These are phyloP conservation scores for Podospora pseudopauciseta DNA, from an alignment of 495 filamentous ascomycete species.

Conservation along the genomic window DNA sequence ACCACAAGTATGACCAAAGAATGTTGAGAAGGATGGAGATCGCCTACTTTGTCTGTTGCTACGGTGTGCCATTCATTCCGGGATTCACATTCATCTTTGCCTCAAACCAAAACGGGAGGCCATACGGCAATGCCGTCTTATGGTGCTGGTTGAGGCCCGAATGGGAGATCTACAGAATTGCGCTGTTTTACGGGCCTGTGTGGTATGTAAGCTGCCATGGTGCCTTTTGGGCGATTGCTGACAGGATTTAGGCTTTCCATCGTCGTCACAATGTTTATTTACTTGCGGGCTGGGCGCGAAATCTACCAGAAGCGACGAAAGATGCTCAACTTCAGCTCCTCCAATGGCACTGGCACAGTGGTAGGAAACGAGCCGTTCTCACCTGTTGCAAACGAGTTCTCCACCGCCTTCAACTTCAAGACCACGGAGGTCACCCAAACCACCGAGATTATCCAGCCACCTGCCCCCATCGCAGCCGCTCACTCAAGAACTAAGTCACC, in stretches of 20 bases:
- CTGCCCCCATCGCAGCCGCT: conserved; percentile 27
- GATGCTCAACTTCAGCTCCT: conserved; percentile 43
- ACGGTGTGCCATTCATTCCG: conserved; percentile 71
- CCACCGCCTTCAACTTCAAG: conserved; percentile 47
- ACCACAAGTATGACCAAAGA: conserved; percentile 65
- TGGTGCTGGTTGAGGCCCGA: conserved; percentile 75
- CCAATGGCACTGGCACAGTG: conserved; percentile 13
- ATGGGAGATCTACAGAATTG: conserved; percentile 73
- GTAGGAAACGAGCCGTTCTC: conserved; percentile 15
- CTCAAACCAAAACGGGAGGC: conserved; percentile 44
- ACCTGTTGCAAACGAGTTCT: conserved; percentile 14
- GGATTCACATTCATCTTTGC: conserved; percentile 67
- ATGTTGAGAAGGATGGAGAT: conserved; percentile 67
- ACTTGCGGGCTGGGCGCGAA: conserved; percentile 64
- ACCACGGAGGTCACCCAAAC: conserved; percentile 56
- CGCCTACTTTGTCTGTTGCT: conserved; percentile 68
- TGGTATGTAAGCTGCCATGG: conserved; percentile 48
- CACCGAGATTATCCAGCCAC: conserved; percentile 34
- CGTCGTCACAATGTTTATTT: conserved; percentile 66
- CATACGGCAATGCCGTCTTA: conserved; percentile 75
- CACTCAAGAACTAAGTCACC: conserved; percentile 7
- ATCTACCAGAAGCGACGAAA: conserved; percentile 59
- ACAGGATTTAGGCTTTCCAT: conserved; percentile 54
- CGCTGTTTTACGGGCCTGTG: conserved; percentile 77
- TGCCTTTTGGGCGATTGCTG: neutral